Evolutionary conservation across 2,329 filamentous ascomycete species (phyloP), one percentile per base, ranked within the genome.

Genomic region (Claviceps purpurea): DNA sequence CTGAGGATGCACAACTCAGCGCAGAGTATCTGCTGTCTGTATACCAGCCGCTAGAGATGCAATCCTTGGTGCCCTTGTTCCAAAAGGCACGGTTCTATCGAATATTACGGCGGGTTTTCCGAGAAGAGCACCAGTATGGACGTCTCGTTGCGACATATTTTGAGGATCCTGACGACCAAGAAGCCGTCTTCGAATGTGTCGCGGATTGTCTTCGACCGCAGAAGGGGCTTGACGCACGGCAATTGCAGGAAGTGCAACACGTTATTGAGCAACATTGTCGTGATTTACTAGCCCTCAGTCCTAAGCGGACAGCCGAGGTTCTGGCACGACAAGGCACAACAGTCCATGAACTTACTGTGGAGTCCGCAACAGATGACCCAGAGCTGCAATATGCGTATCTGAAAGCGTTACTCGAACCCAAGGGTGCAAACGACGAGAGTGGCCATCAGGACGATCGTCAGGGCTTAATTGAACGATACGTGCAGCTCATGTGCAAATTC

Each of bases 1-100:
- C 84, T 4, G 91, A 96, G 51, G 93, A 98, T 67, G 94, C 91
- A 45, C 90, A 98, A 67, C 77, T 98, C n/a, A 98, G 93, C 63
- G 86, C 87, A 1, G 93, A 98, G 68, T 98, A 98, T 65, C 72
- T 98, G 1, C 74, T 98, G 20, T 97, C 94, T 0, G 81, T 93
- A 5, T 96, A 97, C 63, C 89, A 93, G 52, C 93, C 94, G 16
- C 82, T 91, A 3, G 86, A 95, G 62, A 75, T 93, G 55, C 75
- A 82, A 37, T 75, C 75, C 10, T 72, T 97, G 59, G 84, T 97
- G 54, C 82, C 87, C 0, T 70, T 87, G 0, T 87, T 97, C 60
- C 80, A 82, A 58, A 74, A 82, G 56, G 91, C 93, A 1, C 79
- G 82, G 0, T 98, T 97, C 65, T 94, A 87, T 65, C 83, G 93